phyloP scores from a whole-genome alignment of 176 grass and related monocot genomes.

The Cocos nucifera region DNA sequence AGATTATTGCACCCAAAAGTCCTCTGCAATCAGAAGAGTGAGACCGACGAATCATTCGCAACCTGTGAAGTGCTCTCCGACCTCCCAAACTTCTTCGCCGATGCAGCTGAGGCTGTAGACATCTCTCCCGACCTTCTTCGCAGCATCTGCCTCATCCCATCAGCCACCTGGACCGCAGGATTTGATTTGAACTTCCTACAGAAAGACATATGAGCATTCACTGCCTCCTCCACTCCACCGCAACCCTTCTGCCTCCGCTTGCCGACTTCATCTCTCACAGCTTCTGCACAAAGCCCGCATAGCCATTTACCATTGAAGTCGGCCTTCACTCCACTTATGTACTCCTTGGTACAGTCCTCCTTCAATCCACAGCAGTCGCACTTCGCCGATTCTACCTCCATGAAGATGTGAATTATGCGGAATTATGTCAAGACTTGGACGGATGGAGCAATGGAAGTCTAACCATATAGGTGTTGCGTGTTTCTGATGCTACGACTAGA shows the following conservation, averaged over 20 bases:
- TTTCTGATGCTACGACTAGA: too few species aligned
- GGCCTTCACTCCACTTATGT: slow-evolving; percentile 38
- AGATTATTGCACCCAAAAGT: too few species aligned
- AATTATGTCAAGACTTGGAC: too few species aligned
- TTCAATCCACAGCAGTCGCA: slow-evolving; percentile 72
- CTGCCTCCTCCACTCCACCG: slow-evolving; percentile 42
- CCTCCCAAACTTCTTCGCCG: too few species aligned
- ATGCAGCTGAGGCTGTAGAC: background rate
- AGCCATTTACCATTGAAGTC: slow-evolving; percentile 62
- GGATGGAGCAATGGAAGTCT: too few species aligned
- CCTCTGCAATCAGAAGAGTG: too few species aligned
- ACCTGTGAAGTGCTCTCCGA: too few species aligned
- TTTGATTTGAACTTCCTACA: slow-evolving; percentile 48
- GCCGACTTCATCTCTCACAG: slow-evolving; percentile 59
- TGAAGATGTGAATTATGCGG: slow-evolving; percentile 2
- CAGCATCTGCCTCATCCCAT: slow-evolving; percentile 81
- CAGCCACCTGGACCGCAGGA: slow-evolving; percentile 51
- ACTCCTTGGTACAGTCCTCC: slow-evolving; percentile 82
- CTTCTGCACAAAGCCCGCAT: slow-evolving; percentile 74
- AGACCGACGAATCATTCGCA: too few species aligned
- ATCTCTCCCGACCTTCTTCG: slow-evolving; percentile 34
- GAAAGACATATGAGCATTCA: slow-evolving; percentile 63
- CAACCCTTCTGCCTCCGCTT: slow-evolving; percentile 4
- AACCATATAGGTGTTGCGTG: too few species aligned
- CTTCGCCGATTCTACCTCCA: slow-evolving; percentile 39